Evolutionary conservation across 768 basidiomycete genomes (phyloP).

Genomic region (Trametes cingulata): DNA sequence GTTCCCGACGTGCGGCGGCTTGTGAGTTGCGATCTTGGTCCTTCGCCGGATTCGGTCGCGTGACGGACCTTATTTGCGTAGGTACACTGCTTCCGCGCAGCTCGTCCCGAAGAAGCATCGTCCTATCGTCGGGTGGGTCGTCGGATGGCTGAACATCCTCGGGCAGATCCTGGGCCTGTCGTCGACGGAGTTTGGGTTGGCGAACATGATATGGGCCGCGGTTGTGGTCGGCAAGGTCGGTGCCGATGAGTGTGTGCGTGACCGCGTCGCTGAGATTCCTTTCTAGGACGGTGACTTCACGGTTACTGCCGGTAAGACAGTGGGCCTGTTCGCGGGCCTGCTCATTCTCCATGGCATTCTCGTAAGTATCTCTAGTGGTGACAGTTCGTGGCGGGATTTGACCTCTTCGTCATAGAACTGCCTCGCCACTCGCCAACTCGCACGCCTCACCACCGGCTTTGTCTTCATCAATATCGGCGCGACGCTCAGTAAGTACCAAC

Average conservation of each 20-base stretch:
- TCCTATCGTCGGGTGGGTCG: slow-evolving; percentile 74
- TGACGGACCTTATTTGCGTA: slow-evolving; percentile 27
- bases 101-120: slow-evolving; percentile 65
- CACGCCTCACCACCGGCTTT: slow-evolving; percentile 70
- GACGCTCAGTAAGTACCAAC: slow-evolving; percentile 35
- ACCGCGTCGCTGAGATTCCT: not conserved
- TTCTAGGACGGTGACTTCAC: slow-evolving; percentile 55
- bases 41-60: not conserved
- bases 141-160: slow-evolving; percentile 83
- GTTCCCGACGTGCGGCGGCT: slow-evolving; percentile 71
- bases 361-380: slow-evolving; percentile 35
- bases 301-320: slow-evolving; percentile 69
- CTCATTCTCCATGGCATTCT: slow-evolving; percentile 77
- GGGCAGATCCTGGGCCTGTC: slow-evolving; percentile 87
- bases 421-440: slow-evolving; percentile 72
- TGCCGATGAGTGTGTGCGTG: slow-evolving; percentile 18
- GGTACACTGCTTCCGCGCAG: slow-evolving; percentile 82
- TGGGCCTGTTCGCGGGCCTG: slow-evolving; percentile 76
- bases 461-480: slow-evolving; percentile 89
- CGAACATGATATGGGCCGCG: slow-evolving; percentile 80
- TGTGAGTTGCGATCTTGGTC: slow-evolving; percentile 44
- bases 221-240: slow-evolving; percentile 55
- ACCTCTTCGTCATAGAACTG: slow-evolving; percentile 50
- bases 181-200: slow-evolving; percentile 82
- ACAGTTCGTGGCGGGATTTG: not conserved